Base-by-base conservation (phyloP, 2,329 filamentous ascomycete species). In the Leptographium galeiforme region DNA sequence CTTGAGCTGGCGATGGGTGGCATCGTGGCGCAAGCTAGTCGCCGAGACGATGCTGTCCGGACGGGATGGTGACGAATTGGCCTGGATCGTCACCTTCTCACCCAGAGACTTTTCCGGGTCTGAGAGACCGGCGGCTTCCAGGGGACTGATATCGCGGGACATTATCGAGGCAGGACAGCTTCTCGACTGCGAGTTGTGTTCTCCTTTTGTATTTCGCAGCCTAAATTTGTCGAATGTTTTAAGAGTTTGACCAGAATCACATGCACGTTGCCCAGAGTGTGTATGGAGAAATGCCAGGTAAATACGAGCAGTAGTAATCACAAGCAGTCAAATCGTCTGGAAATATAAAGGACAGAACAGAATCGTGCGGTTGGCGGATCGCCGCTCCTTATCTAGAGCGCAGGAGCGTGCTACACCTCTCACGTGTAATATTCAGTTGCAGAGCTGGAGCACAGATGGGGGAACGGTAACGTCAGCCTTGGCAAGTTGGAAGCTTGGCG, bases 1-100 rank as follows among this genome's bases (percentile, higher is more conserved):
- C 61, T 72, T 68, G 58, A 74, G 68, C 25, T 38, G 45, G 13
- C 56, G 57, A 46, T 53, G 52, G 13, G 55, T 54, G 40, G 38
- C 25, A 36, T 53, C 52, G n/a, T 43, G 18, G 34, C 43, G 25
- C 13, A 41, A 8, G 18, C 43, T 41, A 6, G 34, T 13, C 18
- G 36, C 16, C 6, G 50, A 52, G 13, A 34, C 44, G 4, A 48
- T 5, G 36, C 50, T 52, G 16, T 8, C 32, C 1, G 19, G 14
- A 14, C 34, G 50, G 7, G 41, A 51, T 12, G 25, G 30, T n/a
- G 33, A 44, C 19, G 41, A 10, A 4, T 10, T 13, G 14, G 16
- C 3, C 30, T 16, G 32, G 13, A 44, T 2, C 16, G 8, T 11
- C 4, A 25, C 41, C 40, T 51, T 51, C 10, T 45, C 41, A n/a